Conservation (phyloP, 129 eudicot genomes). For the Pittosporum tobira region DNA sequence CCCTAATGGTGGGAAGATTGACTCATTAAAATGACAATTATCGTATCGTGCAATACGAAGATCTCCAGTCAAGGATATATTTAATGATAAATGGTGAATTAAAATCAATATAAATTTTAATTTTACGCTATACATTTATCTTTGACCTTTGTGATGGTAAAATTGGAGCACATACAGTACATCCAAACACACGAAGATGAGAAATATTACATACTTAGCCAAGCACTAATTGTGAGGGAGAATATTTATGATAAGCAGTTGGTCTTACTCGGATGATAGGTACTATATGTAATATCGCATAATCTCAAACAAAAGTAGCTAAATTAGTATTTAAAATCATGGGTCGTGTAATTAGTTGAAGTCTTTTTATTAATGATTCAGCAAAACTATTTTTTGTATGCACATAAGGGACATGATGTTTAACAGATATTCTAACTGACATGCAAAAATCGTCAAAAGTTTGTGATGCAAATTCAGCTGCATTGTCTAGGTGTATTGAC, state of each 20-base stretch:
- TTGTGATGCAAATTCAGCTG: not conserved
- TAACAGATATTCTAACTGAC: not conserved
- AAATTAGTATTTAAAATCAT: not conserved
- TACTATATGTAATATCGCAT: not conserved
- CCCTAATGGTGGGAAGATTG: too few species aligned
- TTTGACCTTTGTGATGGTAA: not conserved
- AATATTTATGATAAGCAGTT: too few species aligned
- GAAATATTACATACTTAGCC: not conserved
- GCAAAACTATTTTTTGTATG: not conserved
- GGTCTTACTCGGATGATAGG: too few species aligned
- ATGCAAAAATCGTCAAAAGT: not conserved
- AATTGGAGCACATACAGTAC: not conserved
- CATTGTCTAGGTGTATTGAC: not conserved
- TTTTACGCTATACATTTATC: not conserved
- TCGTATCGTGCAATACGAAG: not conserved
- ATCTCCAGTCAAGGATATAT: not conserved
- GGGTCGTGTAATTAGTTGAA: not conserved
- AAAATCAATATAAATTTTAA: too few species aligned
- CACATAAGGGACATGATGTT: not conserved
- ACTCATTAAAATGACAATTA: too few species aligned
- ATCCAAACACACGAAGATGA: not conserved
- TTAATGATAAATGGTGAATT: too few species aligned
- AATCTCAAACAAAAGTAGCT: not conserved
- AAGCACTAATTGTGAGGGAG: not conserved
- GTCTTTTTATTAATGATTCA: not conserved